Conservation (phyloP, 192 early-diverging fungal species). For the Dimargaris xerosporica region DNA sequence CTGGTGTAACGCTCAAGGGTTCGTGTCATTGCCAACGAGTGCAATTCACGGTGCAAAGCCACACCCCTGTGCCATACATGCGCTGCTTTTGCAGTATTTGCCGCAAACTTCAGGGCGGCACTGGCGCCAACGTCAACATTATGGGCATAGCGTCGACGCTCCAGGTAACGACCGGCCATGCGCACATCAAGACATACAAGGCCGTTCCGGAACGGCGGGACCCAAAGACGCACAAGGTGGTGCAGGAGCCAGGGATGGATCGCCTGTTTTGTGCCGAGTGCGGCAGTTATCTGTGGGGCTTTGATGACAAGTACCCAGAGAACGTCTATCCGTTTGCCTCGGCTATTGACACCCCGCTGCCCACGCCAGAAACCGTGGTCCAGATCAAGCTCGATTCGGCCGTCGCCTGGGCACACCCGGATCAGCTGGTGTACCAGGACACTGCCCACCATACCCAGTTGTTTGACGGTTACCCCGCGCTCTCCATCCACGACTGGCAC, state of each 20-base stretch:
- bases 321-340: conserved; percentile 21
- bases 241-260: conserved; percentile 30
- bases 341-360: conserved; percentile 40
- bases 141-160: conserved; percentile 30
- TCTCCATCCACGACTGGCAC: conserved; percentile 42
- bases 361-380: conserved; percentile 17
- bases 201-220: conserved; percentile 14
- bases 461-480: conserved; percentile 35
- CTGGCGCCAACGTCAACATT: conserved; percentile 38
- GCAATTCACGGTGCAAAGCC: conserved; percentile 29
- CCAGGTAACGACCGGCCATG: conserved; percentile 19
- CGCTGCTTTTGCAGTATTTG: conserved; percentile 49
- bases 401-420: conserved; percentile 28
- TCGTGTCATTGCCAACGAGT: conserved; percentile 48
- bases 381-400: conserved; percentile 32
- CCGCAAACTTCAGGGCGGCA: conserved; percentile 43
- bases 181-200: conserved; percentile 22
- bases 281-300: conserved; percentile 34
- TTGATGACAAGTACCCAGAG: conserved; percentile 14
- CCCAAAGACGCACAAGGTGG: conserved; percentile 18
- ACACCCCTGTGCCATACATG: conserved; percentile 38
- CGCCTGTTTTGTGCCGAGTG: conserved; percentile 41
- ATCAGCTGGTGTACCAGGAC: conserved; percentile 10
- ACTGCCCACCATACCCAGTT: conserved; percentile 5
- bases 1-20: conserved; percentile 33